Percentiles rank a stretch among this genome's conserved stretches.
phyloP scores from a whole-genome alignment of 169 alveolate species.

The Cryptosporidium baileyi region DNA sequence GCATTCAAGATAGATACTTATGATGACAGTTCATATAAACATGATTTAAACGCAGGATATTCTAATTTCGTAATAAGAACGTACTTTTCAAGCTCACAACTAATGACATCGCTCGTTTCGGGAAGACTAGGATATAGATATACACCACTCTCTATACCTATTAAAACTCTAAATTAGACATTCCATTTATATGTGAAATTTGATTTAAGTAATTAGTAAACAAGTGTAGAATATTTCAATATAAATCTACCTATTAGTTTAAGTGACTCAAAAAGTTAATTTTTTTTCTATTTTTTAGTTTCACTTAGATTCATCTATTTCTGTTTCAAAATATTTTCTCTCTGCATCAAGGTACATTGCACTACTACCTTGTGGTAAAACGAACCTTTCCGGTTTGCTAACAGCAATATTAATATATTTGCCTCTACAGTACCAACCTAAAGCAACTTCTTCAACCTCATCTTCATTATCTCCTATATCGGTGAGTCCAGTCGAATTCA shows the following conservation, averaged over 20 bases:
- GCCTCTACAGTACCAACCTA: slow-evolving; percentile 30
- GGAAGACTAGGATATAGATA: slow-evolving; percentile 51
- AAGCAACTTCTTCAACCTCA: slow-evolving; percentile 65
- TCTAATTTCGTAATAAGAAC: slow-evolving; percentile 53
- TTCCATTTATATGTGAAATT: no score
- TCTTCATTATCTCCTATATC: slow-evolving; percentile 64
- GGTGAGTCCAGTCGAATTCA: slow-evolving; percentile 41
- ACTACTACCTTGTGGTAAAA: slow-evolving; percentile 38
- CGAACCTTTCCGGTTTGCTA: slow-evolving; percentile 64
- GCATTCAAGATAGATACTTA: background rate
- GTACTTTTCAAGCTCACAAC: slow-evolving; percentile 16
- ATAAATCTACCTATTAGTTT: background rate
- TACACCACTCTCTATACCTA: slow-evolving; percentile 48
- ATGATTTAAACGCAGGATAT: slow-evolving; percentile 39
- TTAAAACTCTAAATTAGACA: no score
- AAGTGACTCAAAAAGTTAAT: background rate
- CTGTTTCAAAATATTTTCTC: slow-evolving; percentile 21
- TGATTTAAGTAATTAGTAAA: no score
- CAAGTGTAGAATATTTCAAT: background rate
- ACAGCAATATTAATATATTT: slow-evolving; percentile 57
- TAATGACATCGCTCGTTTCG: slow-evolving; percentile 17
- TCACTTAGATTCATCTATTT: no score
- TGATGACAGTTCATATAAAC: slow-evolving; percentile 7
- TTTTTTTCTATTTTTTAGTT: background rate
- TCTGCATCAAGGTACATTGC: slow-evolving; percentile 37